These are phyloP conservation scores for Begonia fuchsioides DNA, from an alignment of 306 rosid genomes.

Conservation along the genomic window DNA sequence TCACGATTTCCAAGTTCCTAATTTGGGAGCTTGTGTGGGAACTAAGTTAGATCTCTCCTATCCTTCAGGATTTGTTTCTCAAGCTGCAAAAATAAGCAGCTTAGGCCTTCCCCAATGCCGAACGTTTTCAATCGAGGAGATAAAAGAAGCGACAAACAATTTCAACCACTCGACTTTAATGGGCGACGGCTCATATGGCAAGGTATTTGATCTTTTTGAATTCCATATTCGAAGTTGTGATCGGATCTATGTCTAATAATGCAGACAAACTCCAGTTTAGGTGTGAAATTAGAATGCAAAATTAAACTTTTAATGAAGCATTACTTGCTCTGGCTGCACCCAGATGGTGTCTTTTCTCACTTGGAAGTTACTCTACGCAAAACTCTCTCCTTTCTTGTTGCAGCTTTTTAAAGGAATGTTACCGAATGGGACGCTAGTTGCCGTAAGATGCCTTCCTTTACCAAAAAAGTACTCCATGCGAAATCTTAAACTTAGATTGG, in stretches of 20 bases:
- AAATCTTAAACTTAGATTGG: conserved; percentile 72
- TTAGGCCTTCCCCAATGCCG: conserved; percentile 42
- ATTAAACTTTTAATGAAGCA: too few species aligned
- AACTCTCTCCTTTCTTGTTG: conserved; percentile 11
- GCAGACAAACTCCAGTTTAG: too few species aligned
- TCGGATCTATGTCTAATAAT: too few species aligned
- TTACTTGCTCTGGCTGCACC: too few species aligned
- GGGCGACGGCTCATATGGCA: conserved; percentile 80
- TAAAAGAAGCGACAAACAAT: conserved; percentile 62
- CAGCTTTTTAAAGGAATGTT: conserved; percentile 85
- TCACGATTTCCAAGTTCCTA: too few species aligned
- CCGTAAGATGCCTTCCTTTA: conserved; percentile 61
- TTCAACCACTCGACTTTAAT: conserved; percentile 48
- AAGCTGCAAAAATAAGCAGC: conserved; percentile 46
- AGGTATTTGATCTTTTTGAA: too few species aligned
- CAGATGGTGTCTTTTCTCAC: too few species aligned
- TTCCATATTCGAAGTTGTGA: too few species aligned
- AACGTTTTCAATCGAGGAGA: conserved; percentile 61
- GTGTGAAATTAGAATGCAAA: too few species aligned
- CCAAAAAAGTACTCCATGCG: conserved; percentile 68
- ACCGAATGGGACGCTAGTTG: conserved; percentile 60
- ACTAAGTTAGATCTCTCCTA: not conserved
- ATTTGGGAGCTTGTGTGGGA: not conserved
- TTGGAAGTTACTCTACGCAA: too few species aligned
- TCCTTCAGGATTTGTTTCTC: conserved; percentile 48